These are phyloP conservation scores for Patellaria atrata DNA, from an alignment of 495 filamentous ascomycete species.

Conservation along the genomic window DNA sequence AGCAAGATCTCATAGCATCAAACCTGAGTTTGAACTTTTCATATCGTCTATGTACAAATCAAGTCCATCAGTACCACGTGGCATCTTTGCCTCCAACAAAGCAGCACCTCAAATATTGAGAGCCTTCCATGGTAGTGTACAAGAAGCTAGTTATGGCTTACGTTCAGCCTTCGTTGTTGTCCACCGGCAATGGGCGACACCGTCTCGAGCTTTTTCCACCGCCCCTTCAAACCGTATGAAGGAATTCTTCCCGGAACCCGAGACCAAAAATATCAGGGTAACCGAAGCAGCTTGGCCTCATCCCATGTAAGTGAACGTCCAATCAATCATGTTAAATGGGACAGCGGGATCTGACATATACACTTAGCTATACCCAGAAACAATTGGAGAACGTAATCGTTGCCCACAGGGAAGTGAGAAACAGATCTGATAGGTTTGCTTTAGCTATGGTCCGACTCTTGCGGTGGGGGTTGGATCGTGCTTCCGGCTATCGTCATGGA, in stretches of 20 bases:
- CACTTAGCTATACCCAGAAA: conserved; percentile 40
- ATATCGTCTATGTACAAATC: no score
- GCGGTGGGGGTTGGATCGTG: conserved; percentile 51
- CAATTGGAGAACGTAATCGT: conserved; percentile 49
- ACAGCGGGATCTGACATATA: conserved; percentile 26
- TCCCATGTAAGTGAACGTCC: conserved; percentile 45
- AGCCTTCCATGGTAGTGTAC: conserved; percentile 19
- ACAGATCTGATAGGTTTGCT: conserved; percentile 55
- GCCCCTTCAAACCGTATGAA: conserved; percentile 15
- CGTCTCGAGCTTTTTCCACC: conserved; percentile 19
- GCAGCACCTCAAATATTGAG: conserved; percentile 21
- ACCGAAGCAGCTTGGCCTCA: conserved; percentile 52
- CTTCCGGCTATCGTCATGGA: conserved; percentile 59
- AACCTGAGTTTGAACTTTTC: no score
- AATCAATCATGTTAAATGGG: no score
- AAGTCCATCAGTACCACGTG: conserved; percentile 10
- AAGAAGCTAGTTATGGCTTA: conserved; percentile 6
- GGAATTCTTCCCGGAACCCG: conserved; percentile 29
- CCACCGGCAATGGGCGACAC: conserved; percentile 10
- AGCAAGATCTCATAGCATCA: no score
- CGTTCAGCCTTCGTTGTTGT: conserved; percentile 17
- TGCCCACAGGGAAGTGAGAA: conserved; percentile 51
- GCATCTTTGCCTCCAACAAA: conserved; percentile 17
- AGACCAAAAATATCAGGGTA: conserved; percentile 21
- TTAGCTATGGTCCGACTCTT: conserved; percentile 45